Evolutionary conservation across 2,329 filamentous ascomycete species (phyloP), one percentile per base, ranked within the genome.

Genomic region (Fusarium globosum): DNA sequence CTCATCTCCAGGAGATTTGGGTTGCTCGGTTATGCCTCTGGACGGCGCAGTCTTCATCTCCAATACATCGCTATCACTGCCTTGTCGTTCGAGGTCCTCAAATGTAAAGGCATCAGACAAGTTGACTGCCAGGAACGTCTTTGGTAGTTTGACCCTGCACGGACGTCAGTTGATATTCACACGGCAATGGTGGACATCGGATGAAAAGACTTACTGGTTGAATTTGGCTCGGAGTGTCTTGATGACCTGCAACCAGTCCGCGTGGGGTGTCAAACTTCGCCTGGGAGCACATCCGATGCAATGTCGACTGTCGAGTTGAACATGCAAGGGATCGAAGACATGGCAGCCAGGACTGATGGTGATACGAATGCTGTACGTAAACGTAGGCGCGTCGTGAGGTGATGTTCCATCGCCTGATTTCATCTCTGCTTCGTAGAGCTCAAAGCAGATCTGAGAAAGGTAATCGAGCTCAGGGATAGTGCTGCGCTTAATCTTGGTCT

Each of bases 391-490:
- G 69, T 92, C 90, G 28, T 76, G 74, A 8, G 74, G 56, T 15
- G 72, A 68, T 35, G 73, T 65, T 38, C 80, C 76, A 79, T 87
- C 80, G 67, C 80, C 77, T 15, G 85, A 78, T 23, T 90, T 91
- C 73, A 95, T 96, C 82, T 96, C 94, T 21, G 94, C 96, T 82
- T 99, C 96, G 83, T 99, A 99, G 35, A 99, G 88, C 85, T 99
- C 96, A 76, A 99, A 99, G 82, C 94, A 97, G 80, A 99, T 98
- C 80, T 98, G 96, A 13, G 94, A 97, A 35, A 99, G 90, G 81
- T 99, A 99, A 82, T 99, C 96, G 39, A 99, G 91, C 83, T 99
- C 96, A 0, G 96, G 96, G 73, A 99, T 99, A 45, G 94, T 95
- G 78, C 94, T 95, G 42, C 97, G 93, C 77, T 94, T 93, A 79